Evolutionary conservation across 371 early-diverging fungal species (phyloP), one percentile per base, ranked within the genome.

Genomic region (Gilbertella persicaria): DNA sequence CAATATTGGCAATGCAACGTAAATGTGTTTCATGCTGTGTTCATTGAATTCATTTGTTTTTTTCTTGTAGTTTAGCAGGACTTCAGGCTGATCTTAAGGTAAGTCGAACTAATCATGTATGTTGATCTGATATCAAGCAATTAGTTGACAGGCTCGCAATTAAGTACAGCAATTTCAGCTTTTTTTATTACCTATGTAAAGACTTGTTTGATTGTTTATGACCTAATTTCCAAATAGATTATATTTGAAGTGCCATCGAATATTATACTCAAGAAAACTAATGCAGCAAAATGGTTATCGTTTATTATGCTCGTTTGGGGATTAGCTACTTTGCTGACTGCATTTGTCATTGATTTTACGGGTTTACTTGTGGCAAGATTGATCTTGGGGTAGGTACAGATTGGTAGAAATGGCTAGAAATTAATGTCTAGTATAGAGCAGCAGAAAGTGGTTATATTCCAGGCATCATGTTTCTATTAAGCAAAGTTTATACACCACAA

Each of bases 281-380:
- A 64, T 37, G 64, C 71, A 3, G 55, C 55, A 12, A 41, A 65
- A n/a, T 76, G 77, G 77, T 47, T 76, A 28, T 71, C 73, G 6
- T 60, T 64, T 3, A 66, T 73, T 13, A 76, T 76, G 77, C 41
- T 69, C n/a, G 43, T 65, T 17, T 76, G 77, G 77, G 77, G 77
- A 14, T 43, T 61, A 7, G 48, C 66, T 5, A 71, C 72, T 14
- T 23, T 68, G 7, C 13, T 50, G 10, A 66, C 57, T 19, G 72
- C 68, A 0, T 67, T 68, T 49, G 60, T 59, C 4, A 54, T 44
- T 16, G 53, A 62, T n/a, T 71, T 62, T 44, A 25, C 36, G 13
- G 53, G 55, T 5, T 28, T 71, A 12, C 9, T 62, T 4, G 42
- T 53, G 1, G 50, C 50, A 17, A 47, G 72, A 14, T 42, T 71